These are phyloP conservation scores for Gliomastix tumulicola DNA, from an alignment of 2,329 filamentous ascomycete genomes.

Conservation along the genomic window DNA sequence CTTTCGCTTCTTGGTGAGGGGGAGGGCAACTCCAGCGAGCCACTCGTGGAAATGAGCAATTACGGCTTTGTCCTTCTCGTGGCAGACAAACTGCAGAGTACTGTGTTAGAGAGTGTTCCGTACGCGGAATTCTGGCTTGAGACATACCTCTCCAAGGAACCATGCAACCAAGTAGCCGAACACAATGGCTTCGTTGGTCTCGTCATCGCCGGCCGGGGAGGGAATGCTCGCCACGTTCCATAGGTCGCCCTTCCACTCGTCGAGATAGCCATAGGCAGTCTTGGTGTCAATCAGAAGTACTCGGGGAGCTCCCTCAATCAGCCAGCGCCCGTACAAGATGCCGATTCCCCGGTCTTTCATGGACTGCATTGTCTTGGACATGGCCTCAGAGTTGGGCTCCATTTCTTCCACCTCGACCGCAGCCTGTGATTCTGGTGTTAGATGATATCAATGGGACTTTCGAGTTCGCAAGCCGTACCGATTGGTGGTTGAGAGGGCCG, in stretches of 20 bases:
- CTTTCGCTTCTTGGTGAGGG: conserved; percentile 84
- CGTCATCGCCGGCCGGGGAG: conserved; percentile 82
- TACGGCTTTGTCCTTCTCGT: conserved; percentile 85
- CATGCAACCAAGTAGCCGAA: conserved; percentile 97
- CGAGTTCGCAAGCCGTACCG: conserved; percentile 47
- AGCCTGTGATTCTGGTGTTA: conserved; percentile 62
- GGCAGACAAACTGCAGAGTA: conserved; percentile 87
- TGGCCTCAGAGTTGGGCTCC: conserved; percentile 71
- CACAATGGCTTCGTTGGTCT: conserved; percentile 96
- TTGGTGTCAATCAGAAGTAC: conserved; percentile 94
- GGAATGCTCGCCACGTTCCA: conserved; percentile 93
- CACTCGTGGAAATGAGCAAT: conserved; percentile 99
- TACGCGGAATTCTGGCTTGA: too few species aligned
- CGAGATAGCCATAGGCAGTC: conserved; percentile 81
- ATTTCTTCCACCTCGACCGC: conserved; percentile 97
- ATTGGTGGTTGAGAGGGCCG: conserved; percentile 85
- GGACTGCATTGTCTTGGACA: conserved; percentile 76
- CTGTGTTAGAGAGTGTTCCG: too few species aligned
- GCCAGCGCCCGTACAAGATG: conserved; percentile 90
- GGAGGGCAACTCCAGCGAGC: conserved; percentile 89
- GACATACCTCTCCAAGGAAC: conserved; percentile 89
- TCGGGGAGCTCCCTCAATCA: conserved; percentile 92
- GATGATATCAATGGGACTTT: not conserved
- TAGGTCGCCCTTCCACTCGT: conserved; percentile 96
- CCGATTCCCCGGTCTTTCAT: conserved; percentile 91